Conservation (phyloP, 208 protist species). For the Acanthamoeba lenticulata region DNA sequence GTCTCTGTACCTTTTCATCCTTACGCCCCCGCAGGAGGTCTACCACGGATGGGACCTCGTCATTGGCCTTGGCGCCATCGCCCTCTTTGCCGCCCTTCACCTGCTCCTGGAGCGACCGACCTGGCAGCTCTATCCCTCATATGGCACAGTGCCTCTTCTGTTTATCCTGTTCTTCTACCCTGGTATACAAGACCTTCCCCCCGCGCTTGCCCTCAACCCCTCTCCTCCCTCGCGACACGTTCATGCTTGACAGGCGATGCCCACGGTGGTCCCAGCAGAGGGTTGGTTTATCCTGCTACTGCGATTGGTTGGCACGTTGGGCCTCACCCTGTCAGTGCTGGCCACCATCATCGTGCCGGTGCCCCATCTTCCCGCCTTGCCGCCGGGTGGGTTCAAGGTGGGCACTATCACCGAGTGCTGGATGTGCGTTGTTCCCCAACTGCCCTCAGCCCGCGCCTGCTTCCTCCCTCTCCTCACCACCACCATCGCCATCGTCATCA, state of each 20-base stretch:
- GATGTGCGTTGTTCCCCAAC: not conserved
- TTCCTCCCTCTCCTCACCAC: not conserved
- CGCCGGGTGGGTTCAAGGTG: not conserved
- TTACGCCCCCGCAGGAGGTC: not conserved
- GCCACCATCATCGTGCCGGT: slow-evolving; percentile 3
- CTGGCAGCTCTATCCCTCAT: slow-evolving; percentile 1
- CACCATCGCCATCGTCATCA: too few species aligned
- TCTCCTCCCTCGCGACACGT: not conserved
- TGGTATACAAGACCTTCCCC: not conserved
- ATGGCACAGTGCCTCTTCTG: not conserved
- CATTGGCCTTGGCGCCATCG: not conserved
- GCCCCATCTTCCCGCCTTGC: not conserved
- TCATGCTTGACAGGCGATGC: too few species aligned
- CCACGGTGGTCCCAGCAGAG: too few species aligned
- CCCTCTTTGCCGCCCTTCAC: not conserved
- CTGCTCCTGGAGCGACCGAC: not conserved
- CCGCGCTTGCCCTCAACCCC: not conserved
- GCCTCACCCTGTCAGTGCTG: not conserved
- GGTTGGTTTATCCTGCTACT: not conserved
- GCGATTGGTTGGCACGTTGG: not conserved
- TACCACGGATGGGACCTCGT: not conserved
- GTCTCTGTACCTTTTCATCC: not conserved
- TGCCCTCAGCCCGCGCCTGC: not conserved
- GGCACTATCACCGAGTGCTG: not conserved
- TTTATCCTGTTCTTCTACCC: not conserved